Evolutionary conservation across 2,329 filamentous ascomycete species (phyloP).

Genomic region (Arthrobotrys iridis): DNA sequence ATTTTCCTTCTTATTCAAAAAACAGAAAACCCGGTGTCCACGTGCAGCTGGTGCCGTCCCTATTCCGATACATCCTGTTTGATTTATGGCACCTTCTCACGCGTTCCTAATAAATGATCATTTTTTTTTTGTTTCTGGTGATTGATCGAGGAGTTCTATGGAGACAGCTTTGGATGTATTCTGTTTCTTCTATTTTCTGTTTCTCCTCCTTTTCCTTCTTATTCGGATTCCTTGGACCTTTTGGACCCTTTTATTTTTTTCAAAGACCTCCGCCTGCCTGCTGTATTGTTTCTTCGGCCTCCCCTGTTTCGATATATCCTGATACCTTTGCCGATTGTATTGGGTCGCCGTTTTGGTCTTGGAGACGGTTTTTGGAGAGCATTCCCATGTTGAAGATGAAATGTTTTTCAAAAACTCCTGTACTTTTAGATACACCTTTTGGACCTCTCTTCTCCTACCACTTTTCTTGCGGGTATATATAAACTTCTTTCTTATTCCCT

Average conservation of each 20-base stretch:
- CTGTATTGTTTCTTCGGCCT: conserved; percentile 1
- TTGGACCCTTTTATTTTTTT: background rate
- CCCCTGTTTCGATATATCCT: conserved; percentile 35
- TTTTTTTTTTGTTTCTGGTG: conserved; percentile 28
- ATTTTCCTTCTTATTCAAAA: conserved; percentile 18
- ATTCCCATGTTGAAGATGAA: background rate
- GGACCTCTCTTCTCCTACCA: conserved; percentile 48
- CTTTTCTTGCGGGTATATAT: conserved; percentile 25
- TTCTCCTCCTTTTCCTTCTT: conserved; percentile 5
- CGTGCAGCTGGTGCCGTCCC: conserved; percentile 10
- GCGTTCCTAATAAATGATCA: background rate
- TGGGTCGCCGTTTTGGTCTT: conserved; percentile 19
- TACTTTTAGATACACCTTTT: conserved; percentile 46
- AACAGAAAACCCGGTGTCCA: conserved; percentile 12
- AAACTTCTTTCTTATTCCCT: background rate
- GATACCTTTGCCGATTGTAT: conserved; percentile 22
- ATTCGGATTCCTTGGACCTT: conserved; percentile 1
- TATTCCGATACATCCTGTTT: conserved; percentile 24
- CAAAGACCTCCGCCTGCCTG: background rate
- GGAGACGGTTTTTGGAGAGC: conserved; percentile 1
- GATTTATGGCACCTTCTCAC: conserved; percentile 1
- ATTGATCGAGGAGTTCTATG: conserved; percentile 43
- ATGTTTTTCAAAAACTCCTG: conserved; percentile 19
- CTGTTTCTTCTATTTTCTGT: conserved; percentile 18
- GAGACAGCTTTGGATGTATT: conserved; percentile 40